phyloP scores from a whole-genome alignment of 2,329 filamentous ascomycete genomes.

The Fusarium nodosum region DNA sequence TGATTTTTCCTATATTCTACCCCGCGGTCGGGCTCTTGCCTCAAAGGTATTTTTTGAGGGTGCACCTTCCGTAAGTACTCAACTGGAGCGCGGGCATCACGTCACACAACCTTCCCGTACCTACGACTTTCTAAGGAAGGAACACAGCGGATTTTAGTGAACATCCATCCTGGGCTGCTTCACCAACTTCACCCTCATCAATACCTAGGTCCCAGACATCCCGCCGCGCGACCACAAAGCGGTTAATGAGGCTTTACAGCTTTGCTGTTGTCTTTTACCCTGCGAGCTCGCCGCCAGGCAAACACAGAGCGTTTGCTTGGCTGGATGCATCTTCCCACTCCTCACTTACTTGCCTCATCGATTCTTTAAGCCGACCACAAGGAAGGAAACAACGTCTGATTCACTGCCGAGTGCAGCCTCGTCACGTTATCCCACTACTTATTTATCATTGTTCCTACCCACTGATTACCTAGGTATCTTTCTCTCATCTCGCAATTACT shows the following conservation, averaged over 20 bases:
- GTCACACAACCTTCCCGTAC: conserved; percentile 37
- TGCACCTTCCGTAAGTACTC: conserved; percentile 26
- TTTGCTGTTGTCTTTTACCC: conserved; percentile 17
- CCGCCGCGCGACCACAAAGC: conserved; percentile 23
- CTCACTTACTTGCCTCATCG: conserved; percentile 25
- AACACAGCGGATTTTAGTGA: conserved; percentile 33
- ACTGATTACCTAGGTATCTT: not conserved
- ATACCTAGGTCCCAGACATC: conserved; percentile 11
- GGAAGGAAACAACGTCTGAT: conserved; percentile 29
- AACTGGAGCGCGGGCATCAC: conserved; percentile 33
- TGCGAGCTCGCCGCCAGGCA: conserved; percentile 24
- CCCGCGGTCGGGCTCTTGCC: conserved; percentile 26
- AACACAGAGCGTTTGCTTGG: conserved; percentile 26
- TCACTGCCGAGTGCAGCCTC: conserved; percentile 42
- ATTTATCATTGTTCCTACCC: too few relatives aligned
- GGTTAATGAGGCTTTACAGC: conserved; percentile 18
- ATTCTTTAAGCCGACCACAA: conserved; percentile 39
- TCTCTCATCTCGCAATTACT: not conserved
- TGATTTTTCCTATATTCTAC: conserved; percentile 2
- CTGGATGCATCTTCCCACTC: conserved; percentile 14
- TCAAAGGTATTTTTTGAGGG: conserved; percentile 8
- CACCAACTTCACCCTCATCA: conserved; percentile 26
- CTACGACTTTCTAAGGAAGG: conserved; percentile 10
- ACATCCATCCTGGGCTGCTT: conserved; percentile 30
- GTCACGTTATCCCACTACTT: conserved; percentile 11